Evolutionary conservation across 495 filamentous ascomycete genomes (phyloP), one percentile per base, ranked within the genome.

Genomic region (Cercophora sp.): DNA sequence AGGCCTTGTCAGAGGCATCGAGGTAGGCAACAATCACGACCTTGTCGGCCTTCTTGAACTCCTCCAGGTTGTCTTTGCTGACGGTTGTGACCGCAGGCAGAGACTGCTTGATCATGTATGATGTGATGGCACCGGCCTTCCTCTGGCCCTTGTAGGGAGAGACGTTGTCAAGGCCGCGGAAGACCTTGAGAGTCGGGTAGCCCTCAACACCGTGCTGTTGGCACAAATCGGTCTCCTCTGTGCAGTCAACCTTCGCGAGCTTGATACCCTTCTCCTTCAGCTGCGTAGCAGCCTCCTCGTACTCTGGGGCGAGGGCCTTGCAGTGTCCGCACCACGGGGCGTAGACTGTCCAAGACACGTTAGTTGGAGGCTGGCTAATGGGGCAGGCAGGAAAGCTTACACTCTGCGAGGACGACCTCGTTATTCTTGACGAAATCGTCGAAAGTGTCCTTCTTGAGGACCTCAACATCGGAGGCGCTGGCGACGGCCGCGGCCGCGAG

Each of bases 51-150:
- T 86, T 91, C 87, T 97, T 97, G 83, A 97, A 95, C 48, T 96
- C 91, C 62, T 90, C 88, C 22, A 96, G 73, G 49, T 84, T 88
- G 45, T 93, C 87, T 58, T 83, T 80, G 60, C 78, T 85, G 37
- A 97, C 75, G 37, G 78, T 66, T 1, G 92, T 96, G 48, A 99
- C 91, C 45, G 93, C 88, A 25, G 93, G 93, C 49, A 99, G 83
- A 16, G 87, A 86, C 76, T 99, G 94, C 80, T 99, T 99, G 67
- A 86, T 87, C 93, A 99, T 99, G 78, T 96, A 97, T 20, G 93
- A 98, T 32, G 94, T 85, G 70, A 98, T 96, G 40, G 90, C 85
- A 65, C 84, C 85, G 41, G 91, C 83, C 79, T 99, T 94, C 67
- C 93, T 82, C 70, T 88, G 85, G 63, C 93, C 93, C 57, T 77